Evolutionary conservation across 164 flowering plant genomes (phyloP), one percentile per base, ranked within the genome.

Genomic region (Kingdonia uniflora): DNA sequence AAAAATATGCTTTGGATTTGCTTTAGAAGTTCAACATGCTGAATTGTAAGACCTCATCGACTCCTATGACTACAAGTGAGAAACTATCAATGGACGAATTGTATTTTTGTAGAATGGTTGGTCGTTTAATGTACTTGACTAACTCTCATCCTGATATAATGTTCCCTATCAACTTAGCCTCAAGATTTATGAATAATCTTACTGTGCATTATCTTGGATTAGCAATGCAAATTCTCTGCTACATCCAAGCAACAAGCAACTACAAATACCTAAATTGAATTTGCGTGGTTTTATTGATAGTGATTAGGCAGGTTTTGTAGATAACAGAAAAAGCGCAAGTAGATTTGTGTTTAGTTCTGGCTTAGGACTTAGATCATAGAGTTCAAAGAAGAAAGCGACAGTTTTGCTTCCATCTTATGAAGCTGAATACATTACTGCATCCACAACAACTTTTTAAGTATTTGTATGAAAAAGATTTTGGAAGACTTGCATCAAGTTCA

Each of bases 341-440:
- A 14, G 15, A 11, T 41, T 41, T 41, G n/a, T 41, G 4, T 41
- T 41, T 11, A 41, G n/a, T 11, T 41, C 4, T 41, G 35, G 35
- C 8, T 29, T 8, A 29, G 35, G 35, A 8, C 6, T 8, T 3
- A 8, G 4, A 29, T 4, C 17, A 14, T 41, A 11, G 44, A 14
- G 44, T 16, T 41, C 44, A 41, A 41, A 41, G 44, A 41, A 41
- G 44, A 5, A 41, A 41, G 44, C 44, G n/a, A 41, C 44, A 16
- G n/a, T 41, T 14, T 14, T 11, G 17, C 11, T 14, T 3, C 11
- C 44, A 10, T 41, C 44, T 2, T 41, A 5, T 10, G 44, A 41
- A 41, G 44, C 44, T 14, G 17, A 14, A 14, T 41, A 14, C 15
- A 41, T 41, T 14, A 11, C 17, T 3, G 44, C 17, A 41, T 29